Evolutionary conservation across 2,329 filamentous ascomycete genomes (phyloP), one percentile per base, ranked within the genome.

Genomic region (Hymenoscyphus linearis): DNA sequence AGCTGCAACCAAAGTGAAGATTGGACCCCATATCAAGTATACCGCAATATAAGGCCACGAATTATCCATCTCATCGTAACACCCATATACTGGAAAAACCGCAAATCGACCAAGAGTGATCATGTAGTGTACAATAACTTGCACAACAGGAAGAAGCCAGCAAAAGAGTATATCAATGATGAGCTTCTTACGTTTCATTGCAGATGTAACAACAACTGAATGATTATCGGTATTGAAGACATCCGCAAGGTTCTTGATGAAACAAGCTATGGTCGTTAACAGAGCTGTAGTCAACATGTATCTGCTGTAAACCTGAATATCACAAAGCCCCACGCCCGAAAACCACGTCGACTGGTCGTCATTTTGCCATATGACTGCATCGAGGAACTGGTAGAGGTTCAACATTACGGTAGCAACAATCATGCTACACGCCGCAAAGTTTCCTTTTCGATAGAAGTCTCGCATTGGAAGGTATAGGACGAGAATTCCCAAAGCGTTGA

Each of bases 281-380:
- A 84, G 72, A 1, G 79, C 83, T 0, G 84, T 76, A 18, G 77
- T 77, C 9, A 78, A 74, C 3, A 80, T 83, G 26, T 82, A 76
- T 62, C 81, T 77, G 36, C 89, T 68, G 64, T 86, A 85, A 59
- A 80, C 77, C 66, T 88, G 79, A 55, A 90, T 74, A 70, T 90
- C 87, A 73, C 87, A 90, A 61, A 87, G 80, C 2, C 79, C 80
- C 4, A 71, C 69, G 4, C 87, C 87, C 2, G 60, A 58, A 79
- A 80, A 90, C 80, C 81, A 89, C 5, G 74, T 71, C 0, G 68
- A 40, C 13, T 81, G 68, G 65, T 87, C 75, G 65, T 87, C 83
- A 7, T 77, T 81, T 0, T 81, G 79, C 87, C 87, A 90, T 63
- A 89, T 79, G 56, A 87, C 71, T 1, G 85, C 77, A 68, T 90